Percentiles rank a stretch among this genome's conserved stretches.
Evolutionary conservation across 768 basidiomycete genomes (phyloP).

Genomic region (Kwoniella heveanensis): DNA sequence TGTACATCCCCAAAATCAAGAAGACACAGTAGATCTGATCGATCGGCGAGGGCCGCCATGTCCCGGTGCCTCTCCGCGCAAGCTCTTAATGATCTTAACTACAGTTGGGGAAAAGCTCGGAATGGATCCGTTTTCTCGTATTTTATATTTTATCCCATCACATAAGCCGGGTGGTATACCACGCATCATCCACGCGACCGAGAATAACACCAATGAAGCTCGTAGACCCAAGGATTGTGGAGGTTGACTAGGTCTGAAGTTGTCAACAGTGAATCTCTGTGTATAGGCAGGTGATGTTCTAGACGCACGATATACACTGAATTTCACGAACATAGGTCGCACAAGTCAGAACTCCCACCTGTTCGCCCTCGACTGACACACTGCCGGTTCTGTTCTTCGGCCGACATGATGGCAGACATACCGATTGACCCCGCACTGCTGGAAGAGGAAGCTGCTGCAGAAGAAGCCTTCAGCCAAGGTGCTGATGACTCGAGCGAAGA

Average conservation of each 20-base stretch:
- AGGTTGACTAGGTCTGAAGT: slow-evolving; percentile 5
- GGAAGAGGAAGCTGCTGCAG: slow-evolving; percentile 18
- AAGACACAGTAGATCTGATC: too few relatives aligned
- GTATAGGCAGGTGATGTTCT: too few relatives aligned
- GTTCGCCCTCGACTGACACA: too few relatives aligned
- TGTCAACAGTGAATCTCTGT: slow-evolving; percentile 15
- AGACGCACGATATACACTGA: too few relatives aligned
- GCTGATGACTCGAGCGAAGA: slow-evolving; percentile 9
- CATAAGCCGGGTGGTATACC: too few relatives aligned
- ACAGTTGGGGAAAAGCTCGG: not conserved
- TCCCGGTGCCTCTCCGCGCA: slow-evolving; percentile 10
- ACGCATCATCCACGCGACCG: not conserved
- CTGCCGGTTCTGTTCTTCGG: too few relatives aligned
- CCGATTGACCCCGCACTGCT: slow-evolving; percentile 18
- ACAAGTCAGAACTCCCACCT: too few relatives aligned
- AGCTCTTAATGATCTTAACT: not conserved
- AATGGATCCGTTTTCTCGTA: not conserved
- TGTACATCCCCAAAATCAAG: slow-evolving; percentile 15
- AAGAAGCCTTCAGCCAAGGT: slow-evolving; percentile 9
- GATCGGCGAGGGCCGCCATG: too few relatives aligned
- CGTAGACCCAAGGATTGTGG: slow-evolving; percentile 4
- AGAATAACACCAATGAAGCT: not conserved
- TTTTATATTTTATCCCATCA: slow-evolving; percentile 18
- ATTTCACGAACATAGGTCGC: too few relatives aligned
- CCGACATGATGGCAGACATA: slow-evolving; percentile 11